Base-by-base conservation (phyloP, 2,329 filamentous ascomycete species). In the Graphilbum sp. region DNA sequence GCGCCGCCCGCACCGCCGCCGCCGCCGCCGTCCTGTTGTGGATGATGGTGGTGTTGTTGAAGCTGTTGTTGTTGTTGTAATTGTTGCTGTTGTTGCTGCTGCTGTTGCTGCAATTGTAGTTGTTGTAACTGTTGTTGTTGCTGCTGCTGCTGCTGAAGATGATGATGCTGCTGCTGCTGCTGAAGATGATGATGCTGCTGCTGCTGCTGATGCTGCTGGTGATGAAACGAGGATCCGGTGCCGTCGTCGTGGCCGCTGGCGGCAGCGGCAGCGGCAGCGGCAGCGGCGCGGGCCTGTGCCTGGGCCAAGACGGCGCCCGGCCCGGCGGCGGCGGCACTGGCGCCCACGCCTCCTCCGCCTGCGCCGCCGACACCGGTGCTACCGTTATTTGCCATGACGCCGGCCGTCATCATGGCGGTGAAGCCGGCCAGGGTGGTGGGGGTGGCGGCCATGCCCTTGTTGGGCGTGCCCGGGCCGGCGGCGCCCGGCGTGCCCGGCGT, bases 211-310 rank as follows among this genome's bases (percentile, higher is more conserved):
- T 24, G 21, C 6, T 24, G 11, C 21, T 24, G 21, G 5, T 24
- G 21, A 5, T 24, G 21, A 11, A 24, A 11, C 21, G n/a, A n/a
- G 5, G 21, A 5, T 24, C 6, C 21, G 5, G 21, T 24, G 5
- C 6, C 21, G 21, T 24, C 21, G 11, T 6, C 6, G 21, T 24
- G 10, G 21, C 19, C 7, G 18, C n/a, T 10, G 32, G 32, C 32
- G 37, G 27, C 27, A 5, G 10, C 11, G 11, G 27, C 27, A 6
- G 34, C 29, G 15, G 32, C 37, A 2, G 21, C 39, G 15, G 39
- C 49, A 6, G 45, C 42, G 5, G 54, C 41, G 2, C 43, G 45
- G 18, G 42, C 44, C 36, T 42, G 42, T 9, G 37, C 43, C 37
- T 46, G 45, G 15, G 30, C 43, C 30, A 45, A 17, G 10, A 37